Base-by-base conservation (phyloP, 768 basidiomycete genomes). In the Leccinum incarnatum region DNA sequence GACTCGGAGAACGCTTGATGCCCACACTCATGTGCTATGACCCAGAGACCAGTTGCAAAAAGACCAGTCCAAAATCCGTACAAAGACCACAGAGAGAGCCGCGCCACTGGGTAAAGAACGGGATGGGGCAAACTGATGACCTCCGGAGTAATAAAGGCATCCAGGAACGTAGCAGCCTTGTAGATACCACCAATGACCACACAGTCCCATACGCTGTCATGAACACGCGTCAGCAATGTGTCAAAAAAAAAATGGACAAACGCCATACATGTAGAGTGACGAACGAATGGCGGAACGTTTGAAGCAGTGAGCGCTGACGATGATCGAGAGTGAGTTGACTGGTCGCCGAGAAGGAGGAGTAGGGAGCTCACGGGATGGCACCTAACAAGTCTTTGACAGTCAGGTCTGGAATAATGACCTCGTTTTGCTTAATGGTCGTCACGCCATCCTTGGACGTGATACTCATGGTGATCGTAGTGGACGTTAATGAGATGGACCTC, bases 1-100 rank as follows among this genome's bases (percentile, higher is more conserved):
- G 88, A 95, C 64, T 94, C 87, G 1, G 95, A 98, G 80, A 93
- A 99, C 0, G 92, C 91, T 73, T 96, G 94, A 74, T 99, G 96
- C 30, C 96, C 96, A 66, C 93, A 95, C 75, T 98, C 95, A 70
- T 96, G 94, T 49, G 88, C 95, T 59, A 96, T 78, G 63, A 95
- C 89, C 96, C 96, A 98, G 53, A 98, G 78, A 59, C 96, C 96
- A 19, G 95, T 98, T 5, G 81, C 88, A 60, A 94, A 90, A 30
- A 96, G 84, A 55, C 96, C 95, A 5, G 87, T 76, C 69, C 82
- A 83, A 76, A 96, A 90, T 30, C 86, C 81, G 74, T 96, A 96
- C 46, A 91, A 63, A 2, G 88, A 78, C 93, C 93, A 95, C 32
- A 94, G 66, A 1, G 84, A 77, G 64, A 91, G 74, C 45, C 84